These are phyloP conservation scores for Litchi chinensis DNA, from an alignment of 345 rosid species.

Conservation along the genomic window DNA sequence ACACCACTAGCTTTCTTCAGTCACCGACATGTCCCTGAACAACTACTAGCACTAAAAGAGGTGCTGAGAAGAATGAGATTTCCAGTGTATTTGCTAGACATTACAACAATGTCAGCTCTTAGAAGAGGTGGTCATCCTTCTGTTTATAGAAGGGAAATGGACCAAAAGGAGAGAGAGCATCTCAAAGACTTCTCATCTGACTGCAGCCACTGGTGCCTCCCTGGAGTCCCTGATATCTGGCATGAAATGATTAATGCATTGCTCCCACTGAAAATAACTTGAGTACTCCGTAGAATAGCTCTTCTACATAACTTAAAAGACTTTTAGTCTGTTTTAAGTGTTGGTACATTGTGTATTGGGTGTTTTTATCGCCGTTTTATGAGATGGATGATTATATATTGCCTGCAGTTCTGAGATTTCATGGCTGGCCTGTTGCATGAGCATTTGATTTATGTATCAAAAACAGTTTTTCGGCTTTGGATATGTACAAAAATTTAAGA, in stretches of 20 bases:
- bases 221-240: conserved; percentile 95
- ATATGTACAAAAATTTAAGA: no score
- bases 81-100: conserved; percentile 75
- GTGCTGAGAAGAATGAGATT: conserved; percentile 72
- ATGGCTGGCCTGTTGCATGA: not conserved
- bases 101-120: conserved; percentile 77
- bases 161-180: conserved; percentile 57
- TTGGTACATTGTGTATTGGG: conserved; percentile 15
- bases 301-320: conserved; percentile 16
- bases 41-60: conserved; percentile 60
- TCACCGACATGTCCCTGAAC: conserved; percentile 64
- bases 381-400: conserved; percentile 19
- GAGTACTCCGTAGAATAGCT: conserved; percentile 13
- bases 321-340: conserved; percentile 22
- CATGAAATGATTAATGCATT: conserved; percentile 77
- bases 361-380: conserved; percentile 13
- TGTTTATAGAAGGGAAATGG: conserved; percentile 62
- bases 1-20: conserved; percentile 58
- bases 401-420: not conserved
- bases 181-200: conserved; percentile 52
- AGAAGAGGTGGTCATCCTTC: conserved; percentile 94
- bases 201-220: conserved; percentile 98
- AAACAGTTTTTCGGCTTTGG: no score
- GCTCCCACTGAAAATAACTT: conserved; percentile 29
- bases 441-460: not conserved